phyloP scores from a whole-genome alignment of 2,329 filamentous ascomycete species.

The Epicoccum nigrum region DNA sequence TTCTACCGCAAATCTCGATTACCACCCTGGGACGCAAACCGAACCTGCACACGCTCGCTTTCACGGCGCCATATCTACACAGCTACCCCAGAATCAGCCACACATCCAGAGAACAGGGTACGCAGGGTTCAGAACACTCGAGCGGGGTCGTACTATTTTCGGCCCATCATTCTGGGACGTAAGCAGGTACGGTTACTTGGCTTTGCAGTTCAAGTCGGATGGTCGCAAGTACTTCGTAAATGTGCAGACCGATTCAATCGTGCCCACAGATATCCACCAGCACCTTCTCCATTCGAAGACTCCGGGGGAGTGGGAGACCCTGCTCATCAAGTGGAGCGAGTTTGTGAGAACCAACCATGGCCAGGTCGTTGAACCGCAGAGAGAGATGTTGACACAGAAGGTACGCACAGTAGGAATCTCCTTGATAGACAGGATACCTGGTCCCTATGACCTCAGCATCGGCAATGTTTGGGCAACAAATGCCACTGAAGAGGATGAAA shows the following conservation, averaged over 20 bases:
- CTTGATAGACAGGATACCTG: slow-evolving; percentile 85
- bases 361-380: slow-evolving; percentile 89
- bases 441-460: slow-evolving; percentile 85
- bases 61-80: slow-evolving; percentile 85
- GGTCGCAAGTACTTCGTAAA: slow-evolving; percentile 94
- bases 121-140: slow-evolving; percentile 85
- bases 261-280: slow-evolving; percentile 94
- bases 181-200: slow-evolving; percentile 86
- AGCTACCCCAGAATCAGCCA: slow-evolving; percentile 76
- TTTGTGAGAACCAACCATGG: slow-evolving; percentile 96
- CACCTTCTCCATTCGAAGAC: slow-evolving; percentile 82
- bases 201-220: slow-evolving; percentile 86
- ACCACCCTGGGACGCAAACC: slow-evolving; percentile 55
- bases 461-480: slow-evolving; percentile 93
- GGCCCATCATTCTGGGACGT: slow-evolving; percentile 87
- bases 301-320: slow-evolving; percentile 90
- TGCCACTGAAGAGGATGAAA: slow-evolving; percentile 50
- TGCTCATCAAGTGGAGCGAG: slow-evolving; percentile 87
- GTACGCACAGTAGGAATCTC: slow-evolving; percentile 86
- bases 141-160: slow-evolving; percentile 79
- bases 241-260: slow-evolving; percentile 90
- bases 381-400: slow-evolving; percentile 84
- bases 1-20: slow-evolving; percentile 76
- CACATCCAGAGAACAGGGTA: slow-evolving; percentile 81
- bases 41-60: slow-evolving; percentile 76